phyloP scores from a whole-genome alignment of 2,329 filamentous ascomycete genomes.

The Pseudopyricularia javanii region DNA sequence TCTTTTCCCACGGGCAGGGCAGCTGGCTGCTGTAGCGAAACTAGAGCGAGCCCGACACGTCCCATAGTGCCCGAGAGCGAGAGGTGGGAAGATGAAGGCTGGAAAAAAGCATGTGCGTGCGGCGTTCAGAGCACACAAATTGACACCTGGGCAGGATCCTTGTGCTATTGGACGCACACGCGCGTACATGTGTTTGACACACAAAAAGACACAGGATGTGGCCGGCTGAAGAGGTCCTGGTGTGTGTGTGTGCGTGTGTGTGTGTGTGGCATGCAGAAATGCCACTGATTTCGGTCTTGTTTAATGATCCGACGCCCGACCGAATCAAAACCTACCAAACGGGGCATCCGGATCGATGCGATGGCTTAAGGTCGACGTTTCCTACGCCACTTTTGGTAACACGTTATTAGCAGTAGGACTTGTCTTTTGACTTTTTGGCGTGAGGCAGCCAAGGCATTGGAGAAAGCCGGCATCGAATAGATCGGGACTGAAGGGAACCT shows the following conservation, averaged over 20 bases:
- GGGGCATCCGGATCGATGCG: no score
- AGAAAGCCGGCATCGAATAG: no score
- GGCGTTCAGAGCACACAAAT: background rate
- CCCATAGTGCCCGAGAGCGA: background rate
- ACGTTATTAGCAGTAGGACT: no score
- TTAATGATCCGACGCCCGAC: background rate
- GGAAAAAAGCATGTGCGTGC: background rate
- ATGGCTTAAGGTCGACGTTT: no score
- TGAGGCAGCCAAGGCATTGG: no score
- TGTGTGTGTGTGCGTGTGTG: background rate
- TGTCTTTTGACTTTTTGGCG: no score
- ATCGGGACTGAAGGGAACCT: no score
- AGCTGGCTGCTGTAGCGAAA: background rate
- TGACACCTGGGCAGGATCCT: background rate
- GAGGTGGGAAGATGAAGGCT: background rate
- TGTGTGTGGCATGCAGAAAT: background rate
- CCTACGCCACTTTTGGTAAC: no score
- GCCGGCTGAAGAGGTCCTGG: no score
- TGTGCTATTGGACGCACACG: no score
- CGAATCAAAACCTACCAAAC: background rate
- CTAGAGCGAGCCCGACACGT: background rate
- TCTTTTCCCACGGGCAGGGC: background rate
- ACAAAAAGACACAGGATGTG: no score
- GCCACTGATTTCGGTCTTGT: background rate
- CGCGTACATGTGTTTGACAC: no score